A percentile compares a stretch with the other conserved stretches of the same genome.
These are phyloP conservation scores for Aegilops longissima DNA, from an alignment of 176 grass and related monocot genomes.

Conservation along the genomic window DNA sequence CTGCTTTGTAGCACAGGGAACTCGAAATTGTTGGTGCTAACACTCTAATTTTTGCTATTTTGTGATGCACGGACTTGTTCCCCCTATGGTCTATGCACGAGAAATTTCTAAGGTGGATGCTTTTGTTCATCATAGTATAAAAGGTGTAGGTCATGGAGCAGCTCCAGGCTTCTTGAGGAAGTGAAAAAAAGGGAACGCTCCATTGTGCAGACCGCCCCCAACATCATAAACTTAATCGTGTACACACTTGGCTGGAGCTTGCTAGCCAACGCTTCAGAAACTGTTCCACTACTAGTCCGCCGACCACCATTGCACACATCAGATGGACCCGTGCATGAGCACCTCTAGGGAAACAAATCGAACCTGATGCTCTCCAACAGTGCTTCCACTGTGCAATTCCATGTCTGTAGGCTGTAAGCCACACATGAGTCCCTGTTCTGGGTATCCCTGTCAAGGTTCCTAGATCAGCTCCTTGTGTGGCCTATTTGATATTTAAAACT, in stretches of 20 bases:
- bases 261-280: background rate
- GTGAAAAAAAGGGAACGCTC: background rate
- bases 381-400: background rate
- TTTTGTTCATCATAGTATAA: background rate
- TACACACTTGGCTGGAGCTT: background rate
- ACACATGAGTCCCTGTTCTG: background rate
- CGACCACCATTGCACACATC: background rate
- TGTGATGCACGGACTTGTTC: background rate
- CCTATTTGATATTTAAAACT: background rate
- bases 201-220: background rate
- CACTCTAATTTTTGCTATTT: background rate
- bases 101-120: background rate
- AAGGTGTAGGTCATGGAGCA: background rate
- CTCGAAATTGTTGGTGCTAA: background rate
- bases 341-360: background rate
- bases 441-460: background rate
- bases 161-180: background rate
- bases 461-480: background rate
- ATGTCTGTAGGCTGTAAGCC: background rate
- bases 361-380: background rate
- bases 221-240: too few species aligned
- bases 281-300: background rate
- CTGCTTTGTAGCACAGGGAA: background rate
- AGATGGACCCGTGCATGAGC: background rate
- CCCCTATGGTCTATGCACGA: background rate